Conservation (phyloP, 164 flowering plant species). For the Pachysandra terminalis region DNA sequence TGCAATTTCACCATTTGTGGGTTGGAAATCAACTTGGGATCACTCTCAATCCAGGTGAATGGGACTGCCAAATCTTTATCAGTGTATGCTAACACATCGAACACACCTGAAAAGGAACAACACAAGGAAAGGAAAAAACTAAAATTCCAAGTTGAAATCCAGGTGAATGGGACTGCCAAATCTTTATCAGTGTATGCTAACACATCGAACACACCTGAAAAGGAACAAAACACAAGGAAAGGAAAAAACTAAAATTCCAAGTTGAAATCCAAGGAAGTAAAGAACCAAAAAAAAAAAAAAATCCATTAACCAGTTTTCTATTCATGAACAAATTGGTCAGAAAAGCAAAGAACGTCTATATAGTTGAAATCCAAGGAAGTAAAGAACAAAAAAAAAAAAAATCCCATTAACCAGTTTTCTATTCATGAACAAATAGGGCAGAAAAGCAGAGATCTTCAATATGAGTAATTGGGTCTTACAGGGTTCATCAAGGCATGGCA, state of each 20-base stretch:
- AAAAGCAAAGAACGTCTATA: background rate
- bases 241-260: too few species aligned
- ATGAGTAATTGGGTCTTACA: slow-evolving; percentile 96
- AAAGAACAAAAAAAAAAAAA: too few species aligned
- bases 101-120: slow-evolving; percentile 53
- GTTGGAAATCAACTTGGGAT: slow-evolving; percentile 80
- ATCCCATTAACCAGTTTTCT: too few species aligned
- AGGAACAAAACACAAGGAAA: background rate
- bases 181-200: slow-evolving; percentile 94
- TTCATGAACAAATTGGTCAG: background rate
- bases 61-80: slow-evolving; percentile 86
- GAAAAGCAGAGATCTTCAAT: slow-evolving; percentile 93
- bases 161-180: slow-evolving; percentile 82
- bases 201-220: slow-evolving; percentile 91
- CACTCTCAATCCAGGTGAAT: too few species aligned
- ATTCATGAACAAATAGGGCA: slow-evolving; percentile 89
- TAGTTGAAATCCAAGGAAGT: slow-evolving; percentile 79
- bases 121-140: background rate
- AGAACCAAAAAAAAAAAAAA: background rate
- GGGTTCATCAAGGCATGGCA: too few species aligned
- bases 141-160: too few species aligned
- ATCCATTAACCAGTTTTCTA: background rate
- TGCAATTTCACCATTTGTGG: slow-evolving; percentile 98
- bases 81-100: slow-evolving; percentile 97
- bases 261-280: background rate